Evolutionary conservation across 116 monocot genomes (phyloP).

Genomic region (Posidonia oceanica): DNA sequence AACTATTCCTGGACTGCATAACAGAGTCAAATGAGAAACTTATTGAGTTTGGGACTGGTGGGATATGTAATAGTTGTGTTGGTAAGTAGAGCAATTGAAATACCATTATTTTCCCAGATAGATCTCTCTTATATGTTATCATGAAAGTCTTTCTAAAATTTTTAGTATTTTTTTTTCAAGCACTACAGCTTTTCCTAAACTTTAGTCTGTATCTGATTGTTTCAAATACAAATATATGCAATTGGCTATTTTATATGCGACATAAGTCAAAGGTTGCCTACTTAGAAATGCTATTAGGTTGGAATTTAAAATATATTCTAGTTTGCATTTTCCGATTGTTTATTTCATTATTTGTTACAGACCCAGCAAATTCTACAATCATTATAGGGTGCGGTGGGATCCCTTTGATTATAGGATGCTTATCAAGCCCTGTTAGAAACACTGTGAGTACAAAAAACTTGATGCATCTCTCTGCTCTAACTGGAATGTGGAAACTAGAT

Average conservation of each 20-base stretch:
- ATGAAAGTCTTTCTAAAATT: not conserved
- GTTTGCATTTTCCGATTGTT: not conserved
- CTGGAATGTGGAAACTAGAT: too few relatives aligned
- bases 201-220: too few relatives aligned
- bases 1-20: constrained; percentile 86
- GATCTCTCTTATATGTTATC: not conserved
- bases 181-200: too few relatives aligned
- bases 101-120: not conserved
- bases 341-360: constrained; percentile 16
- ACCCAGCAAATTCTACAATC: constrained; percentile 66
- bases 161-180: too few relatives aligned
- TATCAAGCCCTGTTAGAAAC: constrained; percentile 76
- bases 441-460: constrained; percentile 41
- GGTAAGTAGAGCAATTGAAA: constrained; percentile 26
- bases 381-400: constrained; percentile 70
- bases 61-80: constrained; percentile 72
- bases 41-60: constrained; percentile 74
- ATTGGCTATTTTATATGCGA: too few relatives aligned
- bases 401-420: constrained; percentile 70
- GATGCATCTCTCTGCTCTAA: too few relatives aligned
- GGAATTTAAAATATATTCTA: too few relatives aligned
- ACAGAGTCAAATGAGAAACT: constrained; percentile 97
- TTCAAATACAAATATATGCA: too few relatives aligned
- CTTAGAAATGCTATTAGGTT: too few relatives aligned
- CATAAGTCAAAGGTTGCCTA: too few relatives aligned